Base-by-base conservation (phyloP, 805 yeast species). In the Saccharomycopsis synnaedendra region DNA sequence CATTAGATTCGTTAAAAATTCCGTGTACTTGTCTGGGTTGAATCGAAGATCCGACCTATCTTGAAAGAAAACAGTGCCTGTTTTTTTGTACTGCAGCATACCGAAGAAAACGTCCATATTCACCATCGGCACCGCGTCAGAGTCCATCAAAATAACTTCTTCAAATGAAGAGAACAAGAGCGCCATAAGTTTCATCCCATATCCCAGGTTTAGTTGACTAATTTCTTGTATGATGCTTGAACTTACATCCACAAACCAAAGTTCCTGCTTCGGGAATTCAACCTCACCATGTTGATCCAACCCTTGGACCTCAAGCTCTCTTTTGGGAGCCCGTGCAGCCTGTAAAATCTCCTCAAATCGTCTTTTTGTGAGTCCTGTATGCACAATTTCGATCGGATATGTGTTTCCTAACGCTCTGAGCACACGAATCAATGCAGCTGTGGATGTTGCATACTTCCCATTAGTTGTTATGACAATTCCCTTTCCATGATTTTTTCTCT, bases 31-130 rank as follows among this genome's bases (percentile, higher is more conserved):
- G 50, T 73, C 62, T 53, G 72, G 77, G 53, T 66, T 68, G 57
- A 72, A 74, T 54, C 73, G 72, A 41, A 63, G 53, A 51, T 70
- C 74, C 53, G 66, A 65, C 53, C 76, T 63, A 56, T 76, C 82
- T 54, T 68, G 71, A 58, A 75, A 76, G 54, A 76, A 76, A 29
- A 64, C 53, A 1, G 76, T 64, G 4, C 1, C 63, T 58, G 4
- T 59, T 57, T 39, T 56, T 50, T 55, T 66, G 73, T 30, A 63
- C 63, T 10, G 57, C 52, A 29, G 64, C 55, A 10, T 64, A 55
- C 49, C 71, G 66, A 50, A 70, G 70, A 45, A 57, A 55, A 9
- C 55, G 53, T 64, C 63, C 5, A 71, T 64, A 6, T 64, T 59
- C 42, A 67, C 65, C 43, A 74, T 59, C 3, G 73, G 64, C 1